phyloP scores from a whole-genome alignment of 352 stramenopile species.

The Globisporangium ultimum region DNA sequence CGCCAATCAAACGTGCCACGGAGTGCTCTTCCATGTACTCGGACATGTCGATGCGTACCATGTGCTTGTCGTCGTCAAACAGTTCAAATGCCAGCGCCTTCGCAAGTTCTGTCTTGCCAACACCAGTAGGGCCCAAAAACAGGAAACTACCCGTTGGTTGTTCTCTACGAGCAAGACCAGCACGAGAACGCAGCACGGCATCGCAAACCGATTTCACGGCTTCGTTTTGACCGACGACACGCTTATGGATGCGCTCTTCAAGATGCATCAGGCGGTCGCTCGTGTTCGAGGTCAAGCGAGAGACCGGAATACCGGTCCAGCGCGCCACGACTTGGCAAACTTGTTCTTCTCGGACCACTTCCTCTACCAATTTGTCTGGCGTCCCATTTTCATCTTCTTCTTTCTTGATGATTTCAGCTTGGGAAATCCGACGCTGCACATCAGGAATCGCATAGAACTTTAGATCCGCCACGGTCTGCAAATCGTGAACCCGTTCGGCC shows the following conservation, averaged over 20 bases:
- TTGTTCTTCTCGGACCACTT: conserved; percentile 85
- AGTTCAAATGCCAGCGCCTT: conserved; percentile 94
- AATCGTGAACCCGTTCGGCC: conserved; percentile 92
- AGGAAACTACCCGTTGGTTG: conserved; percentile 95
- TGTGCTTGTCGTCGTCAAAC: conserved; percentile 94
- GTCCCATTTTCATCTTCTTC: conserved; percentile 49
- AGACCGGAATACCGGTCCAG: conserved; percentile 90
- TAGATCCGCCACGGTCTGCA: conserved; percentile 94
- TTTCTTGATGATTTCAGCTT: conserved; percentile 77
- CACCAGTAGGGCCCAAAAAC: conserved; percentile 95
- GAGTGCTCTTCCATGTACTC: conserved; percentile 98
- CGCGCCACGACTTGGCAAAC: conserved; percentile 89
- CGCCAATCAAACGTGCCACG: conserved; percentile 91
- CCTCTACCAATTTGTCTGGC: conserved; percentile 72
- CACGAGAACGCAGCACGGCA: conserved; percentile 90
- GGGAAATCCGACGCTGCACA: conserved; percentile 84
- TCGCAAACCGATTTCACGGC: conserved; percentile 92
- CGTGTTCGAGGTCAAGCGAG: conserved; percentile 73
- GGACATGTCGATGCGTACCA: conserved; percentile 97
- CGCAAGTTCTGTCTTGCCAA: conserved; percentile 94
- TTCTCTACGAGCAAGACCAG: conserved; percentile 80
- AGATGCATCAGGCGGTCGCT: conserved; percentile 83
- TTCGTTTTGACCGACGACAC: conserved; percentile 93
- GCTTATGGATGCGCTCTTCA: conserved; percentile 80
- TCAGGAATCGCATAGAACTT: conserved; percentile 95